A percentile compares a stretch with the other conserved stretches of the same genome.
phyloP scores from a whole-genome alignment of 1,284 basidiomycete species.

The Cutaneotrichosporon spelunceum region DNA sequence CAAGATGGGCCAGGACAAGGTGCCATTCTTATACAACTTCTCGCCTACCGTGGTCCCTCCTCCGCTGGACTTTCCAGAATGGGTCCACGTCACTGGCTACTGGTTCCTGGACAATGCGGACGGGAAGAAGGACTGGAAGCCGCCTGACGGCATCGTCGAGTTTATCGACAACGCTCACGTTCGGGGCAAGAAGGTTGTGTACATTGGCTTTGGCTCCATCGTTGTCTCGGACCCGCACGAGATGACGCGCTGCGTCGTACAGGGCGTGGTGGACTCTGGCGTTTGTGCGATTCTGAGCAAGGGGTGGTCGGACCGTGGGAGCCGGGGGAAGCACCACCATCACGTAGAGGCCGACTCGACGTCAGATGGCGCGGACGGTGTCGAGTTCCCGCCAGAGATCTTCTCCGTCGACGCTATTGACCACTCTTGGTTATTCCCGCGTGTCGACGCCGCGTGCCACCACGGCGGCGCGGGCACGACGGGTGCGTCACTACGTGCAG shows the following conservation, averaged over 20 bases:
- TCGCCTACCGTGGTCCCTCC: constrained; percentile 69
- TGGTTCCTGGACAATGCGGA: constrained; percentile 93
- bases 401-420: constrained; percentile 80
- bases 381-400: constrained; percentile 68
- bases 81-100: constrained; percentile 93
- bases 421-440: constrained; percentile 93
- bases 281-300: constrained; percentile 91
- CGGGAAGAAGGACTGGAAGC: constrained; percentile 82
- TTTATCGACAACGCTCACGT: constrained; percentile 78
- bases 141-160: constrained; percentile 70
- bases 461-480: constrained; percentile 96
- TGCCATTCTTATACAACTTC: constrained; percentile 70
- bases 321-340: constrained; percentile 52
- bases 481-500: constrained; percentile 75
- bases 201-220: constrained; percentile 98
- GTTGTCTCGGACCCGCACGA: constrained; percentile 90
- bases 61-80: constrained; percentile 95
- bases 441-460: constrained; percentile 93
- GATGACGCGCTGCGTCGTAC: constrained; percentile 85
- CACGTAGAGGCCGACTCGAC: constrained; percentile 25
- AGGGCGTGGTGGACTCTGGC: constrained; percentile 77
- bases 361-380: constrained; percentile 38
- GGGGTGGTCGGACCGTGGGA: constrained; percentile 94
- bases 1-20: constrained; percentile 51
- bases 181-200: constrained; percentile 82